These are phyloP conservation scores for Ceratopteris richardii DNA, from an alignment of 75 land plant species.

Conservation along the genomic window DNA sequence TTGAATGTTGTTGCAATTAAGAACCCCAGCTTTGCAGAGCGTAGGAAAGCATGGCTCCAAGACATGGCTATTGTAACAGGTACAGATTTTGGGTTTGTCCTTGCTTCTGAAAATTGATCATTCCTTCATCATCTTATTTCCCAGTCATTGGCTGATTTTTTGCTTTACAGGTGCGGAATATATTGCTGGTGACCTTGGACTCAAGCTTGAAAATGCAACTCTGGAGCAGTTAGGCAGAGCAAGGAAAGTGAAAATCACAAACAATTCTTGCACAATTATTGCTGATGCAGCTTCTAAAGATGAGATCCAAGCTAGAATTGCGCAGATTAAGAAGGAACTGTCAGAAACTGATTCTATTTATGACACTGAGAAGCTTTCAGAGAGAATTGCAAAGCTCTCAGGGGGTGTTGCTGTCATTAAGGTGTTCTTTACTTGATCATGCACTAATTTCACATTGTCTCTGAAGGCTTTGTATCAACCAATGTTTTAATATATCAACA, in stretches of 20 bases:
- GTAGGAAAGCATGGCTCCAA: conserved; percentile 88
- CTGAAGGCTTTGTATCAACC: no score
- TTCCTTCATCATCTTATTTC: no score
- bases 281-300: conserved; percentile 60
- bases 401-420: conserved; percentile 97
- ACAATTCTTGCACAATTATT: conserved; percentile 65
- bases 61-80: conserved; percentile 97
- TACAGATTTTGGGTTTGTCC: conserved; percentile 10
- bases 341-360: conserved; percentile 74
- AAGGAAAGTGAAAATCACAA: conserved; percentile 64
- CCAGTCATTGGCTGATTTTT: no score
- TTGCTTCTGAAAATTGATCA: no score
- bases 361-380: conserved; percentile 58
- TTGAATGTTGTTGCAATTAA: conserved; percentile 90
- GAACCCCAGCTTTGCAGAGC: conserved; percentile 89
- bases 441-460: not conserved
- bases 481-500: no score
- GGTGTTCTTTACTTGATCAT: conserved; percentile 16
- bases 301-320: conserved; percentile 43
- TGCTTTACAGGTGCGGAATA: conserved; percentile 74
- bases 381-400: conserved; percentile 41
- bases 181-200: conserved; percentile 64
- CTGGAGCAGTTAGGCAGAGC: conserved; percentile 77
- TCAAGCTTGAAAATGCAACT: conserved; percentile 50
- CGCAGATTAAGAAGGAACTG: conserved; percentile 68